Percentiles rank a stretch among this genome's conserved stretches.
These are phyloP conservation scores for Castanopsis chinensis DNA, from an alignment of 306 rosid species.

Conservation along the genomic window DNA sequence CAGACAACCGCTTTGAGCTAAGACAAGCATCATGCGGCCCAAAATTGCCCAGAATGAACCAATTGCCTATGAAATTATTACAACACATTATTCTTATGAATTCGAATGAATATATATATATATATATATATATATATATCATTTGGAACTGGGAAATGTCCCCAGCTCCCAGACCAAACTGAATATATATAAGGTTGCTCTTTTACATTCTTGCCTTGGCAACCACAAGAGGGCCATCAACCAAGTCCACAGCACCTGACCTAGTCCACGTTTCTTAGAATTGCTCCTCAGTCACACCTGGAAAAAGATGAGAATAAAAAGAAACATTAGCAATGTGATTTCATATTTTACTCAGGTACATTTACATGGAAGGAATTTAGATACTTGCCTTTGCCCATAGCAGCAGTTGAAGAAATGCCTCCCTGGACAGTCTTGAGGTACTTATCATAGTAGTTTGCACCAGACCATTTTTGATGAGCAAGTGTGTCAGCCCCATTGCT, in stretches of 20 bases:
- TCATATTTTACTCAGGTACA: background rate
- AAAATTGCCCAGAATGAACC: conserved; percentile 13
- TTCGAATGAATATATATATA: conserved; percentile 1
- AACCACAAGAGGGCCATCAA: conserved; percentile 53
- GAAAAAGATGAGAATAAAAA: background rate
- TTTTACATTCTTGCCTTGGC: conserved; percentile 81
- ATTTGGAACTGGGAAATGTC: background rate
- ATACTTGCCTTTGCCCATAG: conserved; percentile 92
- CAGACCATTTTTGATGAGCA: conserved; percentile 99
- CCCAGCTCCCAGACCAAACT: background rate
- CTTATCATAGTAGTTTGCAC: conserved; percentile 89
- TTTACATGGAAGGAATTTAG: background rate
- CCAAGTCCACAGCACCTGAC: conserved; percentile 59
- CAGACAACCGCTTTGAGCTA: background rate
- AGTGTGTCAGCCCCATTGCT: conserved; percentile 87
- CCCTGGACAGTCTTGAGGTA: conserved; percentile 96
- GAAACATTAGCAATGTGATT: background rate
- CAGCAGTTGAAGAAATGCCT: conserved; percentile 90
- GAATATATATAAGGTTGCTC: background rate
- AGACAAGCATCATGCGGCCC: background rate
- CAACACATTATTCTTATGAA: conserved; percentile 18
- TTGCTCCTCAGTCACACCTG: conserved; percentile 97
- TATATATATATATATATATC: conserved; percentile 2
- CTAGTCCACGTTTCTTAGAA: conserved; percentile 90
- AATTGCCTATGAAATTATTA: conserved; percentile 6